Base-by-base conservation (phyloP, 345 rosid species). In the Rubroshorea leprosula region DNA sequence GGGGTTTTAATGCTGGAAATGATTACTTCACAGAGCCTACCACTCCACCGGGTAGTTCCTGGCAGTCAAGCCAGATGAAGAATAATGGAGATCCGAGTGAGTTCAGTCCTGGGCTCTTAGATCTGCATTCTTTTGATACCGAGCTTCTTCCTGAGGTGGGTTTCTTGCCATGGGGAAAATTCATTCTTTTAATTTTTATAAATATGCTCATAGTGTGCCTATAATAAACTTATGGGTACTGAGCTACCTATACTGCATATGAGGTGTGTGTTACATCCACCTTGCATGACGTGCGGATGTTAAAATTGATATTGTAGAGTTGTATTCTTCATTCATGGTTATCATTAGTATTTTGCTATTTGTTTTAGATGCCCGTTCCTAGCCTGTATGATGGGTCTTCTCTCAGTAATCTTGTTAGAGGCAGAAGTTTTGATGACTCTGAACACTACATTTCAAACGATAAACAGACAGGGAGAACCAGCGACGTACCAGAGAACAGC, bases 141-240 rank as follows among this genome's bases (percentile, higher is more conserved):
- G 99, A 93, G 71, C 83, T 93, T 70, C 85, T 93, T 64, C 83
- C 99, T 22, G 97, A 93, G 99, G 99, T 93, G 63, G 49, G 69
- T 62, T 2, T 27, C 39, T 62, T 21, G 1, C 5, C 13, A 4
- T 47, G n/a, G n/a, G n/a, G n/a, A n/a, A n/a, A n/a, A n/a, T n/a
- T n/a, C n/a, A n/a, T n/a, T n/a, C n/a, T n/a, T n/a, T n/a, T n/a
- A n/a, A n/a, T n/a, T n/a, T n/a, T n/a, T n/a, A n/a, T n/a, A n/a
- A n/a, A n/a, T n/a, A n/a, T n/a, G n/a, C n/a, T n/a, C n/a, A n/a
- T n/a, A n/a, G n/a, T n/a, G n/a, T n/a, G n/a, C n/a, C n/a, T n/a
- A n/a, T n/a, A n/a, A n/a, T n/a, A n/a, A n/a, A n/a, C n/a, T n/a
- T n/a, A n/a, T n/a, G n/a, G n/a, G n/a, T n/a, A n/a, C n/a, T n/a